Evolutionary conservation across 1,284 basidiomycete species (phyloP).

Genomic region (Volvariella volvacea): DNA sequence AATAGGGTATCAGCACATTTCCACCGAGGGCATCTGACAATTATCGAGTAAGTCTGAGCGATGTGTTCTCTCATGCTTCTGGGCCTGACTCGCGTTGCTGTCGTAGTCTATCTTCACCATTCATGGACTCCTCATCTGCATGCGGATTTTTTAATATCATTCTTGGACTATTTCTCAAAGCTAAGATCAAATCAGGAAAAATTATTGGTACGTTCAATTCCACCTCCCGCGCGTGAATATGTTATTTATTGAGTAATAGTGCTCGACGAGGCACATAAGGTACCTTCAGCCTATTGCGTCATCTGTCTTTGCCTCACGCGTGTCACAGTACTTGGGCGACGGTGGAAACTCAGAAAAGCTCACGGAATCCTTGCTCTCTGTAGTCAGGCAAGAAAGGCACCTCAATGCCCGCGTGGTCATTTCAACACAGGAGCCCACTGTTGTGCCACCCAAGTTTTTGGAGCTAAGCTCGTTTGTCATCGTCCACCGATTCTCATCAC

Average conservation of each 20-base stretch:
- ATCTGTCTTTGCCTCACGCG: too few relatives aligned
- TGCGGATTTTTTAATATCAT: constrained; percentile 12
- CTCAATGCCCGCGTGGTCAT: constrained; percentile 23
- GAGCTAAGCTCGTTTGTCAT: constrained; percentile 22
- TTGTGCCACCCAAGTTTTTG: constrained; percentile 20
- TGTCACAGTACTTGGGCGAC: neutral
- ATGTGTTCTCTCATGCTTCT: too few relatives aligned
- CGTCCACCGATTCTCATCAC: constrained; percentile 23
- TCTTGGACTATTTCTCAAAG: constrained; percentile 11
- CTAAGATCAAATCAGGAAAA: constrained; percentile 6
- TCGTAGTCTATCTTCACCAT: neutral
- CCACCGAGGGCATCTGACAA: too few relatives aligned
- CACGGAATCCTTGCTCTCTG: constrained; percentile 21
- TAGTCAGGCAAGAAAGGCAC: constrained; percentile 27
- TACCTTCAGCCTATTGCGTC: neutral
- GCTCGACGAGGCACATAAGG: constrained; percentile 15
- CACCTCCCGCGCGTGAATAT: constrained; percentile 2
- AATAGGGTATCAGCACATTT: too few relatives aligned
- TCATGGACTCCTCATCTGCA: constrained; percentile 5
- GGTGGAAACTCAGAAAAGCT: constrained; percentile 14
- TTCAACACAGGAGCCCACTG: constrained; percentile 23
- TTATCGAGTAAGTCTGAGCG: too few relatives aligned
- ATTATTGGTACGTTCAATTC: constrained; percentile 7
- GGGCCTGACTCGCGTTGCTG: too few relatives aligned
- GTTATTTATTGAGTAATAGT: constrained; percentile 10